Conservation (phyloP, 2,329 filamentous ascomycete genomes). For the Didymella arachidicola region DNA sequence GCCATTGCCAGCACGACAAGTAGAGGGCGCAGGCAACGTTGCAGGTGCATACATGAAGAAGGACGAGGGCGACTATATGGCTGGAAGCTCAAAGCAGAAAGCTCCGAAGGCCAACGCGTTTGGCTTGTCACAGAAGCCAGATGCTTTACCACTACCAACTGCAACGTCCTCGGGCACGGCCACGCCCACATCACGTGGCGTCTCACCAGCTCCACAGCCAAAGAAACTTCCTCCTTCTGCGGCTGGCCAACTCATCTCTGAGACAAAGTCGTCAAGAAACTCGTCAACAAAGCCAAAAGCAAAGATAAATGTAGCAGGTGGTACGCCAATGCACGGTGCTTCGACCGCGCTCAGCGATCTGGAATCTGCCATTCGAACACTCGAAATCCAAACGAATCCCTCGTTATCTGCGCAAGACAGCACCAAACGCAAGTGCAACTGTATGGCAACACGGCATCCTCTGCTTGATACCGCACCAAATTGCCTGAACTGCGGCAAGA, state of each 20-base stretch:
- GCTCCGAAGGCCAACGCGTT: slow-evolving; percentile 55
- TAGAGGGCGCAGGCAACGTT: slow-evolving; percentile 68
- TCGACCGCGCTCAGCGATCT: slow-evolving; percentile 74
- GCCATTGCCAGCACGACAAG: slow-evolving; percentile 53
- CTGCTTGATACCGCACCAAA: slow-evolving; percentile 92
- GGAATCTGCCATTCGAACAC: slow-evolving; percentile 80
- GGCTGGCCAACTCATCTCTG: slow-evolving; percentile 81
- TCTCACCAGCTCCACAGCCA: slow-evolving; percentile 56
- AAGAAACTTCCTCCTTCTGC: slow-evolving; percentile 70
- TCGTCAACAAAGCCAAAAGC: slow-evolving; percentile 63
- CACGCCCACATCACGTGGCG: slow-evolving; percentile 46
- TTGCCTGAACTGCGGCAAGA: slow-evolving; percentile 90
- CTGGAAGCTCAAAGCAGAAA: slow-evolving; percentile 51
- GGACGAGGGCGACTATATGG: slow-evolving; percentile 76
- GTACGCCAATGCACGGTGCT: slow-evolving; percentile 81
- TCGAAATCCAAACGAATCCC: slow-evolving; percentile 93
- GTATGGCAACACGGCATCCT: slow-evolving; percentile 86
- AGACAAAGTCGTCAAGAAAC: slow-evolving; percentile 65
- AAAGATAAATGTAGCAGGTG: slow-evolving; percentile 77
- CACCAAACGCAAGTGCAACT: slow-evolving; percentile 76
- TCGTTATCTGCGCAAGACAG: slow-evolving; percentile 65
- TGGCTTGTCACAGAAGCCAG: slow-evolving; percentile 61
- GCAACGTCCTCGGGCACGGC: slow-evolving; percentile 38
- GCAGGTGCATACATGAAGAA: slow-evolving; percentile 80
- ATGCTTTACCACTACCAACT: slow-evolving; percentile 49